Evolutionary conservation across 1,284 basidiomycete species (phyloP).

Genomic region (Nidula niveotomentosa): DNA sequence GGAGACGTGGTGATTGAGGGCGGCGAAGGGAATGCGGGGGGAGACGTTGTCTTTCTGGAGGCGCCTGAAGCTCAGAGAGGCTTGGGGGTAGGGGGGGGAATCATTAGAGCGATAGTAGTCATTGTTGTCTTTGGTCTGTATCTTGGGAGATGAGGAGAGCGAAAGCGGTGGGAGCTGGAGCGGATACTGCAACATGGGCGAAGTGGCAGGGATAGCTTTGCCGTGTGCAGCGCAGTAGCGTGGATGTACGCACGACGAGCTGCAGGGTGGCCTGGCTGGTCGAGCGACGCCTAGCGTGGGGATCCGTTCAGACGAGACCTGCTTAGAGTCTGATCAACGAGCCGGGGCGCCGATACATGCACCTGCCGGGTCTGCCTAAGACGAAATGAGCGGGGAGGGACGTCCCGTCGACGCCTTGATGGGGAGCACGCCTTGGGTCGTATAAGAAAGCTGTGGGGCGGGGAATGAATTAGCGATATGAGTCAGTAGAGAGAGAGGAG

Average conservation of each 20-base stretch:
- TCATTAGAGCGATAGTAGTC: slow-evolving; percentile 51
- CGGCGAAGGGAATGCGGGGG: slow-evolving; percentile 24
- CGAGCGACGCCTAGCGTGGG: no score
- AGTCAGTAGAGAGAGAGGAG: background rate
- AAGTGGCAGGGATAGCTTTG: no score
- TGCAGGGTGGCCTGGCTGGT: no score
- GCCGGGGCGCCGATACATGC: slow-evolving; percentile 49
- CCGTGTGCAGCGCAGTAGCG: no score
- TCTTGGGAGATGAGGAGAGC: slow-evolving; percentile 39
- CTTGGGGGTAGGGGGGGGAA: slow-evolving; percentile 16
- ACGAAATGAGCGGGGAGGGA: slow-evolving; percentile 13
- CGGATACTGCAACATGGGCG: slow-evolving; percentile 71
- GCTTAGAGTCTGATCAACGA: slow-evolving; percentile 50
- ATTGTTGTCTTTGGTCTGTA: slow-evolving; percentile 27
- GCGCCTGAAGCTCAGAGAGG: slow-evolving; percentile 29
- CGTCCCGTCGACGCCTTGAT: slow-evolving; percentile 28
- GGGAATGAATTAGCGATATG: slow-evolving; percentile 9
- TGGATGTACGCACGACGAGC: no score
- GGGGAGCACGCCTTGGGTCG: no score
- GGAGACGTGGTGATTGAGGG: no score
- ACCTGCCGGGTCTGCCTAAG: slow-evolving; percentile 26
- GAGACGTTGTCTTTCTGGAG: slow-evolving; percentile 33
- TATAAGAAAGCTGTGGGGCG: no score
- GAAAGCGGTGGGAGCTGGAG: slow-evolving; percentile 54
- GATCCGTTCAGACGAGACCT: slow-evolving; percentile 61